Base-by-base conservation (phyloP, 2,329 filamentous ascomycete species). In the Dryadomyces quercivorus region DNA sequence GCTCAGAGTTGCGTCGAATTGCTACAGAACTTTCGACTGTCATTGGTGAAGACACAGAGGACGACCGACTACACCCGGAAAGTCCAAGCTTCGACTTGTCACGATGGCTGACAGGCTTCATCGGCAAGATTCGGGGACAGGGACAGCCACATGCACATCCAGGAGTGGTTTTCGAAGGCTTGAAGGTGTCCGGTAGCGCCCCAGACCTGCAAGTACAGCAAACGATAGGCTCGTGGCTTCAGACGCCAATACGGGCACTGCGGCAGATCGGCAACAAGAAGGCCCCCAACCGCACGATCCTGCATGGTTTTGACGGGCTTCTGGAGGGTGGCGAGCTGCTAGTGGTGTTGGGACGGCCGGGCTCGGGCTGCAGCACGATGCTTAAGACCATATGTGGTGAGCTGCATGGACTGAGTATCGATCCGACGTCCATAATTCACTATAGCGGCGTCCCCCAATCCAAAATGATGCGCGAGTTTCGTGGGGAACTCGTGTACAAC, bases 401-500 rank as follows among this genome's bases (percentile, higher is more conserved):
- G 62, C 69, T 80, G 12, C 69, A 81, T 50, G 82, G 82, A 0
- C 67, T 86, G 20, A 66, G 73, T 12, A 61, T 83, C 2, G 77
- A 75, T 22, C 62, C 75, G 0, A 55, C 69, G 1, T 77, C 80
- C 0, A 62, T 62, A 0, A 72, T 87, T 21, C 76, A 83, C 62
- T 87, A 86, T 65, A 77, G 84, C 53, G 83, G 82, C 20, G 76
- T 77, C n/a, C 64, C 73, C 0, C 73, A 74, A 57, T 63, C 70
- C 55, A 65, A 72, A 55, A 82, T 83, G 74, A 70, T 72, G 52
- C 73, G 74, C 56, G 74, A 83, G 62, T 86, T 84, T 62, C 76
- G 80, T 56, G 82, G 81, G 42, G 82, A 81, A 66, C 75, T 84
- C 1, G 72, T 88, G 15, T 91, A 91, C 66, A 89, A 89, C 61